Base-by-base conservation (phyloP, 1,284 basidiomycete species). In the Trametes polyzona region DNA sequence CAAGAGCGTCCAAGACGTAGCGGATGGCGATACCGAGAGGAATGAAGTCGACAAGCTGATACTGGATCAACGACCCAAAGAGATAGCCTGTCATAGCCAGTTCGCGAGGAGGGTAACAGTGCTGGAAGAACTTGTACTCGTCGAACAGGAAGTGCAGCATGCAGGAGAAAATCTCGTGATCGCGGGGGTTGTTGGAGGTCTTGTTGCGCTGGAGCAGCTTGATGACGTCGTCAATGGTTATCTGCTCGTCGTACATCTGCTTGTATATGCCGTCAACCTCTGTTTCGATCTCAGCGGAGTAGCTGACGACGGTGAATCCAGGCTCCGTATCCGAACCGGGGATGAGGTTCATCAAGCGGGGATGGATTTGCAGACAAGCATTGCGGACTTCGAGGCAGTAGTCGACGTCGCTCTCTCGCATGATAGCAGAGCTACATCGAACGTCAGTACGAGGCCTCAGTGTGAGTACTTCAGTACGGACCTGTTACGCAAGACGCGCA, bases 61-160 rank as follows among this genome's bases (percentile, higher is more conserved):
- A 87, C 70, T 98, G 94, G 66, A 99, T 97, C 65, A 99, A 84
- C 21, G 95, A 95, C 39, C 97, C 97, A 67, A 99, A 99, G 32
- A 99, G 84, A 68, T 95, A 92, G 47, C 93, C 97, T 0, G 97
- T 99, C 87, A 99, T 95, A 41, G 90, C 88, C 44, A 99, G 83
- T 77, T 99, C 95, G 61, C 95, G 92, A 27, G 92, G 83, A 14
- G 97, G 97, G 70, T 99, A 96, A 71, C 84, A 95, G 49, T 93
- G 92, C 71, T 97, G 94, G 85, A 99, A 98, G 81, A 98, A 99
- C 71, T 96, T 95, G 85, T 98, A 98, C 79, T 99, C 97, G 84
- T 99, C 97, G 75, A 99, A 99, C 52, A 99, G 86, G 77, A 98
- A 97, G 78, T 98, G 96, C 49, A 99, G 87, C 86, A 98, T 96